phyloP scores from a whole-genome alignment of 2,329 filamentous ascomycete genomes.

The Fusarium brevicatenulatum region DNA sequence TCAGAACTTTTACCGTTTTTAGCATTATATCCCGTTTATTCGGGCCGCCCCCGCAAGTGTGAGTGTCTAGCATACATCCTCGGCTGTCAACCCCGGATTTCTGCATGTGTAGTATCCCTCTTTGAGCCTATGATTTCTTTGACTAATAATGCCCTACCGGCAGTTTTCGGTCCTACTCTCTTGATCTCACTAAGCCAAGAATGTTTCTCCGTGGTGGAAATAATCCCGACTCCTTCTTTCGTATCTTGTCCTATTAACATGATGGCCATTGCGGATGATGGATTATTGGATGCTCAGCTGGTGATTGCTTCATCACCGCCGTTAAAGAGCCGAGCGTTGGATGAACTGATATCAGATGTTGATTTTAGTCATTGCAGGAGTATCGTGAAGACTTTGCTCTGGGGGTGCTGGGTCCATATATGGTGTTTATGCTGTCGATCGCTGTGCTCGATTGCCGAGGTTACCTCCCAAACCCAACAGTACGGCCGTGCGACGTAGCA shows the following conservation, averaged over 20 bases:
- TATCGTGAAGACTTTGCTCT: background rate
- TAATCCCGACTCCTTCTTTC: background rate
- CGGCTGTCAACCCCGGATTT: background rate
- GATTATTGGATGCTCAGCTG: background rate
- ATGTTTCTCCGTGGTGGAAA: background rate
- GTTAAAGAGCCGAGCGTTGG: conserved; percentile 1
- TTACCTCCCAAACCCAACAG: background rate
- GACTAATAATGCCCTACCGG: background rate
- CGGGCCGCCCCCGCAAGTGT: conserved; percentile 24
- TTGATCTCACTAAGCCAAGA: background rate
- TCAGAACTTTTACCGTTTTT: background rate
- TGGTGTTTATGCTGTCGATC: background rate
- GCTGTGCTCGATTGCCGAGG: background rate
- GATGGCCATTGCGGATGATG: fast-evolving
- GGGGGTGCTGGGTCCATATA: background rate
- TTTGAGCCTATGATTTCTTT: background rate
- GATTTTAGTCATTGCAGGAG: background rate
- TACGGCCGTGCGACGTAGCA: background rate
- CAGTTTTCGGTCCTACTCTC: conserved; percentile 9
- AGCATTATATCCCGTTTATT: background rate
- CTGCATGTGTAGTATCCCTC: background rate
- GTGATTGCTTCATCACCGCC: conserved; percentile 1
- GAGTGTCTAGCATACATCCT: background rate
- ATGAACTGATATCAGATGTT: background rate
- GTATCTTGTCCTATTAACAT: too few relatives aligned